These are phyloP conservation scores for Nothophytophthora sp. DNA, from an alignment of 352 stramenopile genomes.

Conservation along the genomic window DNA sequence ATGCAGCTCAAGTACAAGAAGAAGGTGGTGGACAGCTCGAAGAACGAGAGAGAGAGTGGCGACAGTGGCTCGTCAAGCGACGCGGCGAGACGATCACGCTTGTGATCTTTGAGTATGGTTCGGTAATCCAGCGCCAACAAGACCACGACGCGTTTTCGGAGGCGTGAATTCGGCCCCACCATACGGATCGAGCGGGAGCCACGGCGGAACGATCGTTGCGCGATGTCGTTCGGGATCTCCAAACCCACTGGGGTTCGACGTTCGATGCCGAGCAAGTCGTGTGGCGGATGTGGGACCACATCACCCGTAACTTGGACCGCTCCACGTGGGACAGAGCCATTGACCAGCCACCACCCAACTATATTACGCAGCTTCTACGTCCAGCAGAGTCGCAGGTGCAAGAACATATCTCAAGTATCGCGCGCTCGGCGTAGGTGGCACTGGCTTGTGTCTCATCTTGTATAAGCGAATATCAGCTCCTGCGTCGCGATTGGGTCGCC, in stretches of 20 bases:
- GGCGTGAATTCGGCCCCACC: constrained; percentile 1
- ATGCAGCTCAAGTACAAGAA: background rate
- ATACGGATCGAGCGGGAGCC: constrained; percentile 1
- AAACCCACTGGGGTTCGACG: constrained; percentile 3
- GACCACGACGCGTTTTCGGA: constrained; percentile 4
- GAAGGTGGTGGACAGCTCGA: background rate
- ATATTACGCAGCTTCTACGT: no score
- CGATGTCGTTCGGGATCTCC: constrained; percentile 4
- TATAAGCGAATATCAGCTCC: no score
- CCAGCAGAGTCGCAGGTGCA: no score
- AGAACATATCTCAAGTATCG: no score
- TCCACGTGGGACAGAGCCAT: constrained; percentile 12
- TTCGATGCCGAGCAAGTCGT: constrained; percentile 6
- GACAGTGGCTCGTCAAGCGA: constrained; percentile 3
- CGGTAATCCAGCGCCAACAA: constrained; percentile 2
- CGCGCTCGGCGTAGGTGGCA: no score
- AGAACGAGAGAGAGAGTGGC: background rate
- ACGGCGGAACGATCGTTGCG: constrained; percentile 6
- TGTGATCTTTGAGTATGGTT: constrained; percentile 9
- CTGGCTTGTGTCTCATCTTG: no score
- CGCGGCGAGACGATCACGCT: constrained; percentile 5
- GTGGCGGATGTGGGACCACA: constrained; percentile 23
- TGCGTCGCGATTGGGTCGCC: no score
- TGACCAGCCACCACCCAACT: no score
- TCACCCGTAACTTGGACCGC: constrained; percentile 8